Evolutionary conservation across 495 filamentous ascomycete genomes (phyloP), one percentile per base, ranked within the genome.

Genomic region (Lophiostoma macrostomum): DNA sequence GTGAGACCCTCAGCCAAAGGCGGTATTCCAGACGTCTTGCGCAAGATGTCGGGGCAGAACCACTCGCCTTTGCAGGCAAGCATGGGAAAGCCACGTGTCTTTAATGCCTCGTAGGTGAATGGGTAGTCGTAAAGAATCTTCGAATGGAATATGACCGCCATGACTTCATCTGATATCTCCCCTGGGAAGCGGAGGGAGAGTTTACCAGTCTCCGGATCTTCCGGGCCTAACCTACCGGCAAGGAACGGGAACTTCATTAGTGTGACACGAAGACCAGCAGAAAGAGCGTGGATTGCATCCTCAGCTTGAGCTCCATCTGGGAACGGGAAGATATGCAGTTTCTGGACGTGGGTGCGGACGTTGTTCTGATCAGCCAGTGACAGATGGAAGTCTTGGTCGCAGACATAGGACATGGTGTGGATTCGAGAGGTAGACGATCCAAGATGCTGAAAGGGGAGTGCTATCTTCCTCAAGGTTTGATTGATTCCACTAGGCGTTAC

Each of bases 261-360:
- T 32, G 50, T 45, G 6, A 16, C 43, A n/a, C 29, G 43, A 12
- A 59, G 24, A 11, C 49, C 56, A 5, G 28, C 32, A 8, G n/a
- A n/a, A 14, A 59, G 42, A 20, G 56, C 49, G 4, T 38, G 28
- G 42, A 53, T 35, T 5, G 56, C 56, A 20, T 25, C 28, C 19
- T 54, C 50, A 0, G 22, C 14, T 27, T 39, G 23, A 14, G 27
- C 16, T 8, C 18, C 25, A 23, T 49, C 37, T 13, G 41, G 42
- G 23, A 60, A 60, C 29, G 42, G 36, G 25, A 60, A 60, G 18
- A 59, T 23, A 0, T 36, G 12, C 1, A 54, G 29, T 1, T 22
- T 49, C 35, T 37, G 50, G 10, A 36, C 32, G 34, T 54, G 50
- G 13, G 30, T 23, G 10, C 56, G 43, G 12, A 45, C 35, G 4